phyloP scores from a whole-genome alignment of 73 alveolate species.

The Breviolum minutum region DNA sequence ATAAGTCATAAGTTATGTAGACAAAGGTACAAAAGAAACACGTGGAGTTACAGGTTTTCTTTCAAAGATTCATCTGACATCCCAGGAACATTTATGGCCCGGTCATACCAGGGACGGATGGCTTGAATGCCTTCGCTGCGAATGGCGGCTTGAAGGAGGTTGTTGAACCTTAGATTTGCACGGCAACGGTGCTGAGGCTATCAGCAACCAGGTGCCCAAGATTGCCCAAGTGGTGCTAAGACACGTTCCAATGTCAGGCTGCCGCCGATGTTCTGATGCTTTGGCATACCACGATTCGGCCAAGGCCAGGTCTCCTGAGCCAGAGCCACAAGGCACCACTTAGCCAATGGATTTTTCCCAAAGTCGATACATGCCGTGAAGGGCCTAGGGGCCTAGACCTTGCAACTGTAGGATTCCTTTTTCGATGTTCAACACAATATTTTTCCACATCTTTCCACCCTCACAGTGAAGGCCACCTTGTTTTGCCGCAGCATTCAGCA shows the following conservation, averaged over 20 bases:
- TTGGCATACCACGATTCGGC: conserved; percentile 42
- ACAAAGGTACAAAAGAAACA: too few species aligned
- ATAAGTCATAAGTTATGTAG: too few species aligned
- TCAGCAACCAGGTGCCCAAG: too few species aligned
- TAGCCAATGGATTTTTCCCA: too few species aligned
- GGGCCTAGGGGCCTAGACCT: background rate
- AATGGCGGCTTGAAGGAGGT: conserved; percentile 14
- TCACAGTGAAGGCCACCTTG: conserved; percentile 11
- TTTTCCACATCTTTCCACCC: background rate
- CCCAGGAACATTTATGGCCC: background rate
- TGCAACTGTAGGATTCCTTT: background rate
- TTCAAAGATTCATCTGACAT: too few species aligned
- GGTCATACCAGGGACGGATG: conserved; percentile 21
- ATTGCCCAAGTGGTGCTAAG: background rate
- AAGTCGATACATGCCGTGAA: background rate
- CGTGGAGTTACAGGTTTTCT: too few species aligned
- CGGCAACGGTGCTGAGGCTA: too few species aligned
- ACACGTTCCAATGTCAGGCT: conserved; percentile 13
- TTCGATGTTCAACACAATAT: background rate
- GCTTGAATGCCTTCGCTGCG: background rate
- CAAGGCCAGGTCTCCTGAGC: background rate
- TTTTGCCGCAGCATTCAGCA: conserved; percentile 55
- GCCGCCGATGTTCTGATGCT: background rate
- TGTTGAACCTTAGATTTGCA: conserved; percentile 10
- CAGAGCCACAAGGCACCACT: background rate